Evolutionary conservation across 2,329 filamentous ascomycete species (phyloP).

Genomic region (Drechmeria coniospora): DNA sequence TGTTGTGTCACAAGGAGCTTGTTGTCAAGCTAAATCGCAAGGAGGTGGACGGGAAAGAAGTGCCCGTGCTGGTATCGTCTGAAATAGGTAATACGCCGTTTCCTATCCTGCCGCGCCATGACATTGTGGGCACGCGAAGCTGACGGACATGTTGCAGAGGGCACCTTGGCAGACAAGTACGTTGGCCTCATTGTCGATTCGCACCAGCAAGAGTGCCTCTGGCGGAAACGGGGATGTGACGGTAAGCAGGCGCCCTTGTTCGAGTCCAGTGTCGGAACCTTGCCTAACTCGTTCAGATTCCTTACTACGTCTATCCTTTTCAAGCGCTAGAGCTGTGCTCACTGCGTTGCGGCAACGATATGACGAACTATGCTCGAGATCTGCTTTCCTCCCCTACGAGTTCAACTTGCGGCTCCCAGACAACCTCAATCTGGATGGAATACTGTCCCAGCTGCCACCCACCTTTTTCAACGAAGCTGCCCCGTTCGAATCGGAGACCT

Average conservation of each 20-base stretch:
- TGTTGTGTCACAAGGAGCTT: conserved; percentile 70
- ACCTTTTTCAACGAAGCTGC: conserved; percentile 37
- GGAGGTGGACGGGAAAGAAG: conserved; percentile 38
- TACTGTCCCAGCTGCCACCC: conserved; percentile 32
- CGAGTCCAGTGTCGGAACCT: neutral
- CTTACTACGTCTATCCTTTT: conserved; percentile 45
- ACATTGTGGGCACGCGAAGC: conserved; percentile 2
- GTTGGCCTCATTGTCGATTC: conserved; percentile 54
- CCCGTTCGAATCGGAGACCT: conserved; percentile 13
- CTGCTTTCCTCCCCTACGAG: conserved; percentile 42
- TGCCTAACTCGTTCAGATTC: conserved; percentile 25
- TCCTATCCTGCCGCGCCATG: neutral
- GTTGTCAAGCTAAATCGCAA: conserved; percentile 61
- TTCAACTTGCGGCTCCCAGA: conserved; percentile 45
- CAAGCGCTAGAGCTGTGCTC: conserved; percentile 44
- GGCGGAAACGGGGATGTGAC: conserved; percentile 79
- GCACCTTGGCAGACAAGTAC: conserved; percentile 64
- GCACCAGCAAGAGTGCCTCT: conserved; percentile 71
- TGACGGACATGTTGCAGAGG: conserved; percentile 25
- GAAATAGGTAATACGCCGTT: conserved; percentile 33
- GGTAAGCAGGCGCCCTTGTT: no score
- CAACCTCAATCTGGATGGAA: conserved; percentile 32
- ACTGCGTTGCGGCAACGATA: conserved; percentile 47
- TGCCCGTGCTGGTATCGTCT: conserved; percentile 36
- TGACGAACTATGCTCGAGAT: conserved; percentile 39